Evolutionary conservation across 176 grass and related monocot species (phyloP), one percentile per base, ranked within the genome.

Genomic region (Carex parvula): DNA sequence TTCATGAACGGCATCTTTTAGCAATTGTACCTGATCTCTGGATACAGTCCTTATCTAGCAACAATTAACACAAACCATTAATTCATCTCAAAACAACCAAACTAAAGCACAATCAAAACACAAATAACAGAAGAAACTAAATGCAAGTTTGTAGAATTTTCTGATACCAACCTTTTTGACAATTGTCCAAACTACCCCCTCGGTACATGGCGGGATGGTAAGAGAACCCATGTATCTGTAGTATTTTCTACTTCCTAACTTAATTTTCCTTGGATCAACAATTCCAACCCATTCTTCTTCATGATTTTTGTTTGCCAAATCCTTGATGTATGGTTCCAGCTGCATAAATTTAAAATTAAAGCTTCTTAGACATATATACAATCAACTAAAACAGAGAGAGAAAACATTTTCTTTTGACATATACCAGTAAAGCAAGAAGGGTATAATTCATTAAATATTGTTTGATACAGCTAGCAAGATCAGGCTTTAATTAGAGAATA

Each of bases 191-290:
- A 90, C 53, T 69, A 97, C 94, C 14, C 94, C 94, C 57, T 97
- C 90, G 3, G 60, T 86, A 85, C 94, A 94, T 16, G 85, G 87
- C 18, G 92, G 94, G 52, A 86, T 88, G 54, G 92, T 97, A 63
- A 97, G 92, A 1, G 94, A 97, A 3, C 94, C 94, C 56, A 94
- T 35, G 74, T 94, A 97, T 70, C 94, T 85, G 79, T 94, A 92
- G 58, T 97, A 97, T 29, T 85, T 88, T 82, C 79, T 67, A 64
- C 79, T 88, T 17, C 64, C 50, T 22, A 77, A 83, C 8, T 56
- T 77, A 0, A 83, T 60, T 8, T 16, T 18, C 2, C 76, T 84
- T 1, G 94, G 90, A 87, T 97, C 85, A 7, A 92, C 22, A n/a
- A 21, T 1, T 3, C 92, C 90, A 76, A 91, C 14, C 50, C 13